Conservation (phyloP, 2,329 filamentous ascomycete genomes). For the Diaporthe longicolla region DNA sequence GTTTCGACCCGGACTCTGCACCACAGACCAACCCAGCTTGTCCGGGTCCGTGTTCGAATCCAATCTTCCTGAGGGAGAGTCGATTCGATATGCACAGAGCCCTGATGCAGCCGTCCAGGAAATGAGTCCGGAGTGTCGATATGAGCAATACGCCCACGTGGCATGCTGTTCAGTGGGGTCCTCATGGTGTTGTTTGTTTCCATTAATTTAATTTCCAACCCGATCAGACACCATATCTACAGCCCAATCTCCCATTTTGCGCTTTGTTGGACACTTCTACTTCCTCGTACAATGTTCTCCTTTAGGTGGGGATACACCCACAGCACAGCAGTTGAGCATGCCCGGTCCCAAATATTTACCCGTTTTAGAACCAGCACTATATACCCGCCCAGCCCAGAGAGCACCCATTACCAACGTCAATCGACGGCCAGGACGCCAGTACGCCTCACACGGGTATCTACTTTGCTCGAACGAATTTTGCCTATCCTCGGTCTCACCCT, state of each 20-base stretch:
- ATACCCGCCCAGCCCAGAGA: neutral
- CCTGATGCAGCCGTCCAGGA: neutral
- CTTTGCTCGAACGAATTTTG: slow-evolving; percentile 39
- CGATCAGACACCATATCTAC: slow-evolving; percentile 12
- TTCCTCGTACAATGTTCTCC: neutral
- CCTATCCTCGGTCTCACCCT: neutral
- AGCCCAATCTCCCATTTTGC: slow-evolving; percentile 25
- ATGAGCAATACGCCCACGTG: neutral
- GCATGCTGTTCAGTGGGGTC: neutral
- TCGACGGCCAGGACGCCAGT: slow-evolving; percentile 36
- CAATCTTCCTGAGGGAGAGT: neutral
- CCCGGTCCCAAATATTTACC: neutral
- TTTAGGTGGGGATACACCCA: neutral
- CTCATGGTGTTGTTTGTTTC: slow-evolving; percentile 5
- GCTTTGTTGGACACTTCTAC: neutral
- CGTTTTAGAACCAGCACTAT: slow-evolving; percentile 1
- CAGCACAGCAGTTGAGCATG: neutral
- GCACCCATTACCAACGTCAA: neutral
- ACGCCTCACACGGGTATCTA: slow-evolving; percentile 41
- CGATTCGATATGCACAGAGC: neutral
- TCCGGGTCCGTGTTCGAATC: neutral
- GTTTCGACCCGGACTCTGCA: slow-evolving; percentile 20
- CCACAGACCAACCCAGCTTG: neutral
- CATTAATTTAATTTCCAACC: neutral
- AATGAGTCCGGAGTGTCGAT: neutral